Conservation (phyloP, 2,329 filamentous ascomycete genomes). For the Gnomoniopsis sp. region DNA sequence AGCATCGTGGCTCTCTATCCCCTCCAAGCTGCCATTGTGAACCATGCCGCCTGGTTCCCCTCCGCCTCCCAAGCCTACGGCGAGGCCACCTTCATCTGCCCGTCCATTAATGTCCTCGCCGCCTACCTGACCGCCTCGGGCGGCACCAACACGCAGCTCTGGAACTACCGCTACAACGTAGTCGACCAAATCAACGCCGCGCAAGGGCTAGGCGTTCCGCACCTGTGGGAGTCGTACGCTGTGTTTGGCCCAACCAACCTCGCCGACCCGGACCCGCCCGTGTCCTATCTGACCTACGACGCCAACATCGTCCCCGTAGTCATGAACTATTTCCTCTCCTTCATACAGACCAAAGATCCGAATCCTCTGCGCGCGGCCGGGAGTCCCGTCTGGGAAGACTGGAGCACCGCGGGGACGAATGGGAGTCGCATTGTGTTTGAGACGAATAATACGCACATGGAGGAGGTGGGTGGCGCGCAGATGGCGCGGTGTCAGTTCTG, state of each 20-base stretch:
- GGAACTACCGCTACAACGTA: slow-evolving; percentile 50
- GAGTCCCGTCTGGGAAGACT: slow-evolving; percentile 40
- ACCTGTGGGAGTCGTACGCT: slow-evolving; percentile 45
- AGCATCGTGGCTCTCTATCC: slow-evolving; percentile 39
- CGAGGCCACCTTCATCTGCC: slow-evolving; percentile 44
- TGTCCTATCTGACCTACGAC: slow-evolving; percentile 43
- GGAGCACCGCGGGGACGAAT: slow-evolving; percentile 28
- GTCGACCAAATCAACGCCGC: slow-evolving; percentile 32
- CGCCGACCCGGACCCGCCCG: slow-evolving; percentile 23
- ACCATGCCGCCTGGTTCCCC: slow-evolving; percentile 42
- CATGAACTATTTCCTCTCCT: slow-evolving; percentile 49
- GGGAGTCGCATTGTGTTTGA: slow-evolving; percentile 37
- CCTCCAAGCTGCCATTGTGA: slow-evolving; percentile 29
- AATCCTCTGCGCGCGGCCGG: slow-evolving; percentile 31
- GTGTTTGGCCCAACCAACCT: slow-evolving; percentile 44
- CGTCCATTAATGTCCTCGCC: slow-evolving; percentile 36
- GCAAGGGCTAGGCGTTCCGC: slow-evolving; percentile 43
- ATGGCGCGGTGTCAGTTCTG: slow-evolving; percentile 38
- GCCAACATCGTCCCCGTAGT: slow-evolving; percentile 41
- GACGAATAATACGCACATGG: slow-evolving; percentile 37
- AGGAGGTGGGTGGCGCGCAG: slow-evolving; percentile 32
- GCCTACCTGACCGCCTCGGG: slow-evolving; percentile 22
- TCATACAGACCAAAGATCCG: slow-evolving; percentile 43
- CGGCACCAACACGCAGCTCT: slow-evolving; percentile 24
- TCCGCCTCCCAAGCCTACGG: slow-evolving; percentile 40